These are phyloP conservation scores for Mortierella sp. DNA, from an alignment of 371 early-diverging fungal species.

Conservation along the genomic window DNA sequence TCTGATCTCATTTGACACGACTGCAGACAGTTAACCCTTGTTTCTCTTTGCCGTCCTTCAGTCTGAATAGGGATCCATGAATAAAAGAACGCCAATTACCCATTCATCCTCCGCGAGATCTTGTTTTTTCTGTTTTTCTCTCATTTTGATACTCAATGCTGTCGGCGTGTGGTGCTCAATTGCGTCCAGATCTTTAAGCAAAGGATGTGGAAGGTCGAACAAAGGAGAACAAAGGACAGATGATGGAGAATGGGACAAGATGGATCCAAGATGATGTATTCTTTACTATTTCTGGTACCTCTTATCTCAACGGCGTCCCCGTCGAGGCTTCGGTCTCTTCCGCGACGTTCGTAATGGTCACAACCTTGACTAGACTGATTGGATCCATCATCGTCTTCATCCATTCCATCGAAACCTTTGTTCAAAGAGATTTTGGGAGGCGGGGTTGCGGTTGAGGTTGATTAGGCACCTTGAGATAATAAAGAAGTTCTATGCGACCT, in stretches of 20 bases:
- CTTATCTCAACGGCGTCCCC: constrained; percentile 52
- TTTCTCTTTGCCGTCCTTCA: neutral
- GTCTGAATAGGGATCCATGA: neutral
- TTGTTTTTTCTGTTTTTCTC: too few species aligned
- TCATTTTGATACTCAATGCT: too few species aligned
- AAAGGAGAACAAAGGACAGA: too few species aligned
- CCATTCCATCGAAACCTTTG: neutral
- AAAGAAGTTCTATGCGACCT: neutral
- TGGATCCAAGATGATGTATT: constrained; percentile 46
- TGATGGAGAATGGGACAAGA: neutral
- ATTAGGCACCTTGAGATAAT: too few species aligned
- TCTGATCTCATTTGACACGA: neutral
- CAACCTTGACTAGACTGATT: constrained; percentile 49
- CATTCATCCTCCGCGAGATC: neutral
- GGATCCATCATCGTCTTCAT: constrained; percentile 30
- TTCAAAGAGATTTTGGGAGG: neutral
- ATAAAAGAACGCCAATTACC: too few species aligned
- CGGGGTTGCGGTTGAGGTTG: neutral
- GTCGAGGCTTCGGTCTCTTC: constrained; percentile 49
- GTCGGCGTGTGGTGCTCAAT: too few species aligned
- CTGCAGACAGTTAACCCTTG: constrained; percentile 4
- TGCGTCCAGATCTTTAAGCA: too few species aligned
- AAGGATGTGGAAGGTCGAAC: too few species aligned
- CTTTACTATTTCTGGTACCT: constrained; percentile 53
- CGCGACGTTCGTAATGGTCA: constrained; percentile 46